Conservation (phyloP, 2,329 filamentous ascomycete species). For the Phaeosphaeriaceae sp. region DNA sequence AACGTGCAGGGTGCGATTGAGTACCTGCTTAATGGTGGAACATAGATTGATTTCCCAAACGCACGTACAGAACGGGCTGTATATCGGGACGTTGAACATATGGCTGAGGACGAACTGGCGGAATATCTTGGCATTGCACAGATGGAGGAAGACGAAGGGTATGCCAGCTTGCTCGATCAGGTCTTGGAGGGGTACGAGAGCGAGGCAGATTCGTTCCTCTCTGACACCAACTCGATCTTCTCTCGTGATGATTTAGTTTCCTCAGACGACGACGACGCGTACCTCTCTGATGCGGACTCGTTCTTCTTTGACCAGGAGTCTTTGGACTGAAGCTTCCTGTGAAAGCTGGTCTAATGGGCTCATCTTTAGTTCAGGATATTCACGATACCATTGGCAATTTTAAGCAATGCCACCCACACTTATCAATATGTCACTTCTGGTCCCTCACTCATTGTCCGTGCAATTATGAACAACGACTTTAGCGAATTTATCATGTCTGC, state of each 20-base stretch:
- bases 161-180: conserved; percentile 4
- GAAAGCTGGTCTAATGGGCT: background rate
- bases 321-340: background rate
- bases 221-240: conserved; percentile 9
- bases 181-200: conserved; percentile 6
- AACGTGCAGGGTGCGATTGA: conserved; percentile 93
- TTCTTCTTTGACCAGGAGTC: conserved; percentile 7
- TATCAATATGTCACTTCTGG: background rate
- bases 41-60: conserved; percentile 22
- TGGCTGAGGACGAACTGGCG: background rate
- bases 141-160: conserved; percentile 7
- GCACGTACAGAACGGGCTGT: background rate
- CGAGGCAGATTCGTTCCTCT: background rate
- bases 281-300: conserved; percentile 3
- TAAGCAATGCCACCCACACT: background rate
- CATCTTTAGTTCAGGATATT: background rate
- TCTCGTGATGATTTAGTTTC: background rate
- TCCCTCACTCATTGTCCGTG: too few species aligned
- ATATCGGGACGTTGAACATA: background rate
- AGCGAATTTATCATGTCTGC: background rate
- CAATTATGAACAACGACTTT: background rate
- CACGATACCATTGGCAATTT: background rate
- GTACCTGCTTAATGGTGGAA: conserved; percentile 60
- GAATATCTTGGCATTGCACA: background rate
- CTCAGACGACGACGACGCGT: too few species aligned